Base-by-base conservation (phyloP, 352 stramenopile species). In the Pythium brachiatum region DNA sequence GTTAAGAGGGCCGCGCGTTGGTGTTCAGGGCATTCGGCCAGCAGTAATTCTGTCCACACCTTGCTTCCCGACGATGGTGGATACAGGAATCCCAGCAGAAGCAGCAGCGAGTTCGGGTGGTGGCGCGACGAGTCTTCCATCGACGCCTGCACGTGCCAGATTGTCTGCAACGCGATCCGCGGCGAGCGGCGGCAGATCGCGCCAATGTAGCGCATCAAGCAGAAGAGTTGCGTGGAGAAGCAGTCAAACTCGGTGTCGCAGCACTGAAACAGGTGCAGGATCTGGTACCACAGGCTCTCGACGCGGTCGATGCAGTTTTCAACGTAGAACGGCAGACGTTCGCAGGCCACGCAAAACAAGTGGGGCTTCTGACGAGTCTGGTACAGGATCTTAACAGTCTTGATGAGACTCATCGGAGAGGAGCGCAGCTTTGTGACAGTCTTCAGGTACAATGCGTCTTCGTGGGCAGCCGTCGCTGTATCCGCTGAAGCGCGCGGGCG, bases 361-460 rank as follows among this genome's bases (percentile, higher is more conserved):
- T 87, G 72, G 27, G 81, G 79, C 60, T 85, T 90, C 55, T 80
- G 79, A 1, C 78, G 66, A 15, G 81, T 92, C 66, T 90, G 83
- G 64, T 90, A 92, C 60, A 92, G 43, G 51, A 90, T 88, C 70
- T 90, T 90, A 60, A 92, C 78, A 0, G 81, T 89, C 46, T 81
- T 80, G 52, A 86, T 86, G n/a, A 92, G 60, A 34, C 80, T 92
- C 83, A 92, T 90, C 0, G 78, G 75, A 9, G 71, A 70, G 0
- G 56, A 54, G 1, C 75, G 78, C 2, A 91, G 70, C 60, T 89
- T 91, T 16, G 68, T 26, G 34, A 88, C 51, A 21, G 68, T 89
- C 7, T 71, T 65, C 47, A 79, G 69, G 9, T 83, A 70, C 59
- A 76, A 51, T 21, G 81, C 61, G 6, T 64, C 59, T 41, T 68